Conservation (phyloP, 2,329 filamentous ascomycete genomes). For the Diplodia intermedia region DNA sequence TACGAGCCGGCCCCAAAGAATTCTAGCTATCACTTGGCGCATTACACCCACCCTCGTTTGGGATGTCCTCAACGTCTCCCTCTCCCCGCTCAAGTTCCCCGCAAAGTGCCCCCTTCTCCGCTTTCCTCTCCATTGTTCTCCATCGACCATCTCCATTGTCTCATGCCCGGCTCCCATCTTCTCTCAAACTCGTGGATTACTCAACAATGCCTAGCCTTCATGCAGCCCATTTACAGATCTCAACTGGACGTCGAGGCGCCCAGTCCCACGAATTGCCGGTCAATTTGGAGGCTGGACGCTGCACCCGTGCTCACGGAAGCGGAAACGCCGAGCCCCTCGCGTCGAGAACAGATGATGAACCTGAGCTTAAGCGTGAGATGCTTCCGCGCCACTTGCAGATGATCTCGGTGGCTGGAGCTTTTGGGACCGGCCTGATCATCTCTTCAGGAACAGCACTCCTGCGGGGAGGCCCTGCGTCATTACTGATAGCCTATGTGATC, state of each 20-base stretch:
- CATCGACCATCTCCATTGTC: neutral
- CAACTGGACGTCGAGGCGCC: neutral
- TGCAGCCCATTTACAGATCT: neutral
- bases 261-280: neutral
- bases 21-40: neutral
- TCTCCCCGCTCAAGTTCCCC: neutral
- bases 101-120: neutral
- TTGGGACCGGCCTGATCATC: constrained; percentile 34
- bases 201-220: neutral
- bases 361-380: constrained; percentile 20
- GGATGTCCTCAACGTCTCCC: no score
- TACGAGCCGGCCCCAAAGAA: constrained; percentile 5
- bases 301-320: neutral
- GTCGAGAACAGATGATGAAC: neutral
- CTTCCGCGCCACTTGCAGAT: constrained; percentile 21
- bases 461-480: constrained; percentile 52
- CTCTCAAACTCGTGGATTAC: neutral
- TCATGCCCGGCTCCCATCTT: no score
- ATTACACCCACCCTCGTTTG: no score
- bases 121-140: neutral
- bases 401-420: constrained; percentile 31
- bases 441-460: constrained; percentile 32
- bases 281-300: neutral
- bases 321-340: neutral
- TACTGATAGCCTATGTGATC: constrained; percentile 55